Percentiles rank a stretch among this genome's conserved stretches.
Evolutionary conservation across 179 eudicot genomes (phyloP).

Genomic region (Nepenthes alata): DNA sequence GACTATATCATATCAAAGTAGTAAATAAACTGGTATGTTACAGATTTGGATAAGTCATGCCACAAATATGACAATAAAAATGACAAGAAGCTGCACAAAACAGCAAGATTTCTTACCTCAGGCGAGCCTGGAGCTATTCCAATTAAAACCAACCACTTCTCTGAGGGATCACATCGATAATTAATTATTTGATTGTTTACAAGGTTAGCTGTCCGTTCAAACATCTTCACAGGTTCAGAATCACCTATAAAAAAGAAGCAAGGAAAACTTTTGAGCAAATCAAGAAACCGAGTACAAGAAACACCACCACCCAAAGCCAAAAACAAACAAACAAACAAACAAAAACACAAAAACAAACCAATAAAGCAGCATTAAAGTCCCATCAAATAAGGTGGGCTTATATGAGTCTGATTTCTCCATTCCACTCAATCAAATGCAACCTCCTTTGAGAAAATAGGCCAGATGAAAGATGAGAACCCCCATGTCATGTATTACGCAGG

Average conservation of each 20-base stretch:
- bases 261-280: background rate
- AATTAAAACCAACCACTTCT: slow-evolving; percentile 80
- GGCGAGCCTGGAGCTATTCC: slow-evolving; percentile 93
- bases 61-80: background rate
- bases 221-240: slow-evolving; percentile 69
- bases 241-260: slow-evolving; percentile 32
- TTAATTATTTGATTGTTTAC: slow-evolving; percentile 75
- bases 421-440: no score
- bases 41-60: background rate
- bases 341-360: no score
- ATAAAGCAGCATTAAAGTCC: no score
- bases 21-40: background rate
- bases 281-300: background rate
- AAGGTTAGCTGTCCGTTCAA: slow-evolving; percentile 73
- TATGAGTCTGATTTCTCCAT: no score
- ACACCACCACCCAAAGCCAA: no score
- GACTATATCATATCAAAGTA: background rate
- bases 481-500: no score
- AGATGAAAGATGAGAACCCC: no score
- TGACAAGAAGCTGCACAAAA: background rate
- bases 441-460: no score
- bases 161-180: slow-evolving; percentile 75
- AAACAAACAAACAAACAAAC: no score
- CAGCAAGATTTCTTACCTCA: slow-evolving; percentile 32
- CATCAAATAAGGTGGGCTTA: no score